Evolutionary conservation across 2,329 filamentous ascomycete species (phyloP), one percentile per base, ranked within the genome.

Genomic region (Beauveria pseudobassiana): DNA sequence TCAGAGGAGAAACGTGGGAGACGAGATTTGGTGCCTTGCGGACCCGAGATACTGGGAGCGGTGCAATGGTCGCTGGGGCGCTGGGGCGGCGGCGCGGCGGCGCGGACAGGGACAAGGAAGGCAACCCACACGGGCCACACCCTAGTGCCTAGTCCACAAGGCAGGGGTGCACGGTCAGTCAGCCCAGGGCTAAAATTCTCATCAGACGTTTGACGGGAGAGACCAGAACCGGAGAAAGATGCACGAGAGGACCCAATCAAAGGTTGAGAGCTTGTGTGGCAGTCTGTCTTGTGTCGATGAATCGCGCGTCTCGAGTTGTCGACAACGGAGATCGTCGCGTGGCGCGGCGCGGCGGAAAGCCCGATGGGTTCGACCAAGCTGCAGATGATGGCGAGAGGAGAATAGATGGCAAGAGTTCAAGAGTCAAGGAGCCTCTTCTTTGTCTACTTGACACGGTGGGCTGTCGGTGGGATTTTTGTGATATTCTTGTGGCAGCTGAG

Each of bases 311-410:
- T n/a, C 20, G 9, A n/a, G n/a, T n/a, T 20, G 10, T 50, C 20
- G 54, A 57, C 45, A 42, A 50, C 50, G 30, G 55, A 30, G 45
- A 58, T 58, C 45, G 55, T 58, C 45, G 55, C 34, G 45, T 58
- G 55, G 55, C 45, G 55, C 16, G 54, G 42, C 20, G 45, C 26
- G 30, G 30, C 30, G 30, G 9, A 57, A 24, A 45, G 38, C 53
- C 24, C 48, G 24, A 45, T 20, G 24, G 9, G 26, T 30, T 43
- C 16, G 24, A 42, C 53, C 54, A 48, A 34, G 43, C 54, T 46
- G 42, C 26, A 43, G 38, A 34, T 24, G 38, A 28, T 24, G 18
- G 20, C 43, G 16, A 54, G 43, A 3, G 14, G 16, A 14, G 10
- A 40, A 9, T 30, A 30, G 28, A 30, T 10, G 3, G 28, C 28